phyloP scores from a whole-genome alignment of 2,329 filamentous ascomycete species.

The Aspergillus transmontanensis region DNA sequence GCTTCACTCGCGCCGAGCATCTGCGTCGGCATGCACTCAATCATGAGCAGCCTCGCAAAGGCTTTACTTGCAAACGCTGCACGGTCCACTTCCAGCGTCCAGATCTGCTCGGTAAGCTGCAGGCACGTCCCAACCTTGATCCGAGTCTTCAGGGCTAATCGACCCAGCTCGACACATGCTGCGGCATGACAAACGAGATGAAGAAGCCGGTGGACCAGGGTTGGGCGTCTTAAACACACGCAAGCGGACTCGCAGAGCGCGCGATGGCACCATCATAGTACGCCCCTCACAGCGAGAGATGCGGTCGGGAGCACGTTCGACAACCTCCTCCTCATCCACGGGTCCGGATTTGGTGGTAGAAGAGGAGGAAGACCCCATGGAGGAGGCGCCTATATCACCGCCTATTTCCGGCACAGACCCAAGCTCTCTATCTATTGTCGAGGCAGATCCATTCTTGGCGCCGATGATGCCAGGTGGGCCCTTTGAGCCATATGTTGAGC shows the following conservation, averaged over 20 bases:
- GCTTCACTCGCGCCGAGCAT: background rate
- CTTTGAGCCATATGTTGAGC: background rate
- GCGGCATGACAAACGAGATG: background rate
- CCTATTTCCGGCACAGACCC: background rate
- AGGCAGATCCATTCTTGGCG: background rate
- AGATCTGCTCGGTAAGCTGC: background rate
- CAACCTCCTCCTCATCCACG: background rate
- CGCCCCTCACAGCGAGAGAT: background rate
- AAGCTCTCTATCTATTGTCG: background rate
- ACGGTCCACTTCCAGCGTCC: background rate
- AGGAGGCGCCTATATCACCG: background rate
- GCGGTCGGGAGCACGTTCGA: background rate
- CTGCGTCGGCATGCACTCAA: background rate
- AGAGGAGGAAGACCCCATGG: background rate
- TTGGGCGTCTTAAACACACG: background rate
- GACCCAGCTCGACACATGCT: background rate
- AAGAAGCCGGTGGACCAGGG: background rate
- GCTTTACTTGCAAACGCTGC: background rate
- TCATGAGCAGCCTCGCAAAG: background rate
- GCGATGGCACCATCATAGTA: background rate
- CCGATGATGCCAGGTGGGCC: background rate
- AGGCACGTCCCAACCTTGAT: background rate
- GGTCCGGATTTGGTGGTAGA: background rate
- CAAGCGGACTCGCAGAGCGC: background rate
- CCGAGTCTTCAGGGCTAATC: background rate